These are phyloP conservation scores for Jamesozyma piceae DNA, from an alignment of 805 yeast genomes.

Conservation along the genomic window DNA sequence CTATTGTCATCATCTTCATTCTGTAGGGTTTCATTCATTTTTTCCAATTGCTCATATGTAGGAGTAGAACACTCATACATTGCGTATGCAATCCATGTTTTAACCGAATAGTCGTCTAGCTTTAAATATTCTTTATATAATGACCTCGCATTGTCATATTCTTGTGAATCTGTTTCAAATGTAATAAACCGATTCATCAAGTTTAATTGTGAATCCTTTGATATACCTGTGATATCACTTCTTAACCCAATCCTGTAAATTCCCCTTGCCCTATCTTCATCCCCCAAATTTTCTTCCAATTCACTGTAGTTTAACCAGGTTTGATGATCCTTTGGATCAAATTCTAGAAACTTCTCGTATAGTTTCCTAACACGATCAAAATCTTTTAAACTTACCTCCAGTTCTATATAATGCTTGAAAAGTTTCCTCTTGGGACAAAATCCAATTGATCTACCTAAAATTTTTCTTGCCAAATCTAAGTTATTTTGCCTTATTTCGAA, in stretches of 20 bases:
- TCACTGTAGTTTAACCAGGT: conserved; percentile 59
- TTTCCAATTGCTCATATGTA: conserved; percentile 31
- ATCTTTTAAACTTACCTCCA: conserved; percentile 64
- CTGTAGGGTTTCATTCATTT: conserved; percentile 14
- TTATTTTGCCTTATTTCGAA: conserved; percentile 61
- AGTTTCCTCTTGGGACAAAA: conserved; percentile 50
- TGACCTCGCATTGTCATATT: conserved; percentile 46
- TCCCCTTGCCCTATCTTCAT: conserved; percentile 55
- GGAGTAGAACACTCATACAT: conserved; percentile 63
- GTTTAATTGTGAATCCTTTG: conserved; percentile 11
- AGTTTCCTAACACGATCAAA: conserved; percentile 71
- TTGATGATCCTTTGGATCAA: conserved; percentile 13
- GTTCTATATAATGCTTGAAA: conserved; percentile 51
- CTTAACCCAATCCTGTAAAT: conserved; percentile 45
- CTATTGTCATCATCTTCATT: conserved; percentile 28
- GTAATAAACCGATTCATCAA: conserved; percentile 40
- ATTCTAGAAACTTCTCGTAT: conserved; percentile 47
- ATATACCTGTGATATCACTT: conserved; percentile 18
- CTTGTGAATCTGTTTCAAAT: conserved; percentile 50
- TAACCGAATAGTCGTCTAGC: conserved; percentile 27
- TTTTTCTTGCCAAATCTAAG: conserved; percentile 48
- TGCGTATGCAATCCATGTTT: conserved; percentile 58
- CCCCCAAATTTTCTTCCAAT: conserved; percentile 61
- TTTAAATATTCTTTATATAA: conserved; percentile 37
- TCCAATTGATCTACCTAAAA: conserved; percentile 68